Evolutionary conservation across 371 early-diverging fungal genomes (phyloP), one percentile per base, ranked within the genome.

Genomic region (Cokeromyces recurvatus): DNA sequence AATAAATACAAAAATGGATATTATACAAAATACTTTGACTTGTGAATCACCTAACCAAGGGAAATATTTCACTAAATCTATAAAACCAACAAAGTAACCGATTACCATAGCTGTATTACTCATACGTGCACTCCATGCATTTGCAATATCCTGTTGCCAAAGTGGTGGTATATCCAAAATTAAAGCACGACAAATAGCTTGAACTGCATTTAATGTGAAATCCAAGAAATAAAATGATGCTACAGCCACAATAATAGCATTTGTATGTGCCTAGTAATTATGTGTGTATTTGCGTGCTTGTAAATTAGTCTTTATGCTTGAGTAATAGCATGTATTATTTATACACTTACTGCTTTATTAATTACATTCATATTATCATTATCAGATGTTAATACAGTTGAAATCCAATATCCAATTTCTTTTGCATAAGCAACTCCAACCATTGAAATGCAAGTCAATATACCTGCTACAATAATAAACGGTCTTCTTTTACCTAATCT

Each of bases 111-210:
- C 86, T 0, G 81, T 37, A 11, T 82, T 81, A 24, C 78, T 66
- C 81, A 87, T 83, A 37, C 81, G 70, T 3, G 79, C 80, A 2
- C 82, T 86, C 82, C 81, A 85, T 0, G 85, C 83, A 55, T 75
- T 85, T 1, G 79, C 79, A 9, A 51, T 34, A 19, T 81, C 78
- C 54, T 89, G 90, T 42, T 86, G 83, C 37, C 68, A 57, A 4
- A 77, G 64, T 2, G 81, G 82, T 1, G 78, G 73, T 7, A 79
- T 69, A 48, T 89, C 90, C 23, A 89, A 74, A 39, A 87, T 81
- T 16, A 89, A 56, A 3, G 86, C 81, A 8, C 90, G 83, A 43
- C 79, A 79, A 19, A 73, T 59, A 2, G 85, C 82, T 44, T 81
- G 81, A 2, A 60, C 71, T 1, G 83, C 81, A 51, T 89, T 89